Base-by-base conservation (phyloP, 2,329 filamentous ascomycete genomes). In the Cylindrodendrum hubeiense region DNA sequence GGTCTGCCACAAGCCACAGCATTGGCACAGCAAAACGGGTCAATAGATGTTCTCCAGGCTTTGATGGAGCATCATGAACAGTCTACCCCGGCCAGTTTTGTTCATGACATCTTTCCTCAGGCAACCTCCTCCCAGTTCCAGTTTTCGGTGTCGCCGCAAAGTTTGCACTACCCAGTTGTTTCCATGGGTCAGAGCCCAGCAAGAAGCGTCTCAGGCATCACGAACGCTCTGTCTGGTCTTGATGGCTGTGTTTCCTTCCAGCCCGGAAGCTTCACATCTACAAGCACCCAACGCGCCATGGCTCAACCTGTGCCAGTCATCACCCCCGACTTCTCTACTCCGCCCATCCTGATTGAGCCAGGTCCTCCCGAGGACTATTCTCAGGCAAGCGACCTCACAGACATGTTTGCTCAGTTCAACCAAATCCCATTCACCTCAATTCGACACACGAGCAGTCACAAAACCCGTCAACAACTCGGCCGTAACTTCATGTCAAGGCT, bases 1-100 rank as follows among this genome's bases (percentile, higher is more conserved):
- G 64, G 67, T 2, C 52, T 74, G 37, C 34, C 66, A 22, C 69
- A 75, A 17, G 76, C 76, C 5, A 56, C 62, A 7, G 61, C 67
- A 0, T 54, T 76, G 28, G 75, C 76, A 4, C 33, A 60, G 4
- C 68, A 69, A 1, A 68, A 61, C 19, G 63, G 64, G 1, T 63
- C 64, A 8, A 28, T 37, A 4, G 67, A 69, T 17, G 64, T 76
- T 9, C 63, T 75, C 21, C 49, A 71, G 5, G 60, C 70, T 5
- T 26, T 77, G 41, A 58, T 37, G 21, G 49, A 64, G 3, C 28
- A 56, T 43, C 55, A 59, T 5, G 33, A 28, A 9, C 62, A 41
- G 21, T 47, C 64, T 8, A 52, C 58, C 19, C 50, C 62, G 5
- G 49, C 61, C 9, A 63, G 50, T 2, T 57, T 43, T 15, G 65